These are phyloP conservation scores for Agaricus bisporus DNA, from an alignment of 768 basidiomycete species.

Conservation along the genomic window DNA sequence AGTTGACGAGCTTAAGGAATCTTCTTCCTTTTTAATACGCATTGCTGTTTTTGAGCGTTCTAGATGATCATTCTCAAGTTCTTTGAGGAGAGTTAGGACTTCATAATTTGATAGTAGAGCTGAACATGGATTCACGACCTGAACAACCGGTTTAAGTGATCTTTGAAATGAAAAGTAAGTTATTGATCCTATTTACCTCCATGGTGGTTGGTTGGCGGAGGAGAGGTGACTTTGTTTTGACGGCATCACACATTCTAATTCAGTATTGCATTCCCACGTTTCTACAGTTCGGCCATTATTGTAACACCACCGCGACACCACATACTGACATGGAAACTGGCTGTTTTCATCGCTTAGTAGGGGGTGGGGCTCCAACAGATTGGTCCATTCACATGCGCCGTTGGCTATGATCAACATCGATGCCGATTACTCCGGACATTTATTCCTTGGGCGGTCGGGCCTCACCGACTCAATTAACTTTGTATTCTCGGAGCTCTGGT, in stretches of 20 bases:
- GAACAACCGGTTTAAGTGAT: not conserved
- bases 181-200: not conserved
- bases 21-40: conserved; percentile 75
- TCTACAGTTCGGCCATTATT: no score
- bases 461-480: no score
- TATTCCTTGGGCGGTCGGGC: no score
- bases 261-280: no score
- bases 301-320: no score
- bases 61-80: conserved; percentile 70
- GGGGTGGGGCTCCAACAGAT: no score
- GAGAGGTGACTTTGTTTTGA: not conserved
- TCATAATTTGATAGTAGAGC: conserved; percentile 89
- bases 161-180: not conserved
- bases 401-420: no score
- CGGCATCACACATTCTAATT: not conserved
- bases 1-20: conserved; percentile 20
- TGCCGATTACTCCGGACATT: no score
- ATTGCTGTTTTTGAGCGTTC: conserved; percentile 63
- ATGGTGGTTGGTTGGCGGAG: not conserved
- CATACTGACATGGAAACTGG: no score
- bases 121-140: conserved; percentile 67
- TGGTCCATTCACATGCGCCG: no score
- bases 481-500: no score
- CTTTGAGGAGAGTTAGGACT: conserved; percentile 70
- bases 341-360: no score